Conservation (phyloP, 2,329 filamentous ascomycete genomes). For the Chaetomium strumarium region DNA sequence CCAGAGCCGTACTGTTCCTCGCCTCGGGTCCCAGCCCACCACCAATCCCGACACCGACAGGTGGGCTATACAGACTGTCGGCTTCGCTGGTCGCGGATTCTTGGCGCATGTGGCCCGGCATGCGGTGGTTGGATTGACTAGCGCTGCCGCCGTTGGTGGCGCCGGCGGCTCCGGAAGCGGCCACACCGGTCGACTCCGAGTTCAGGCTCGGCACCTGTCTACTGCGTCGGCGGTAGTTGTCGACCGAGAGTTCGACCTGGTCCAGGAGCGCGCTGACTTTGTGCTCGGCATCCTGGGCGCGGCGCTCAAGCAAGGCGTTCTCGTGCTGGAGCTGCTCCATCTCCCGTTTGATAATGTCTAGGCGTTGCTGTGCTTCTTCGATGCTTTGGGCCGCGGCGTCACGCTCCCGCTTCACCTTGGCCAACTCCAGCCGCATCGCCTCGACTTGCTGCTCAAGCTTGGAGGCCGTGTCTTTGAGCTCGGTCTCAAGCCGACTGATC, state of each 20-base stretch:
- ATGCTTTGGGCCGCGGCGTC: slow-evolving; percentile 55
- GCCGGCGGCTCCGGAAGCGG: background rate
- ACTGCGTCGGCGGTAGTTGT: slow-evolving; percentile 82
- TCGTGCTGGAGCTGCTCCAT: slow-evolving; percentile 78
- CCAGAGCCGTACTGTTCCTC: slow-evolving; percentile 64
- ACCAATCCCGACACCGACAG: slow-evolving; percentile 30
- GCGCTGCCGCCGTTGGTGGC: slow-evolving; percentile 10
- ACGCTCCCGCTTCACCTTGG: slow-evolving; percentile 60
- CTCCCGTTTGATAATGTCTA: slow-evolving; percentile 58
- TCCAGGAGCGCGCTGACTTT: slow-evolving; percentile 90
- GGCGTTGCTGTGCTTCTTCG: slow-evolving; percentile 49
- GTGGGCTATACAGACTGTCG: slow-evolving; percentile 58
- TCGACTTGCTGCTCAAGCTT: slow-evolving; percentile 67
- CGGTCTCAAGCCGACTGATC: slow-evolving; percentile 62
- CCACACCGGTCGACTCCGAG: slow-evolving; percentile 7
- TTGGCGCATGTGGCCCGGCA: slow-evolving; percentile 41
- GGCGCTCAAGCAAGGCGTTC: slow-evolving; percentile 72
- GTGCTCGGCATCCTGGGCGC: slow-evolving; percentile 83
- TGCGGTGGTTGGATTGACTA: slow-evolving; percentile 19
- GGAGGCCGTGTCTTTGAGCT: slow-evolving; percentile 58
- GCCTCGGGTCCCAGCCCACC: slow-evolving; percentile 40
- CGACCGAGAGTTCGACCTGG: slow-evolving; percentile 89
- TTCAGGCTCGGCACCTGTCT: slow-evolving; percentile 51
- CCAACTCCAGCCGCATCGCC: slow-evolving; percentile 63
- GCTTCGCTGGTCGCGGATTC: slow-evolving; percentile 54